Conservation (phyloP, 2,329 filamentous ascomycete genomes). For the Penicillium paneum region DNA sequence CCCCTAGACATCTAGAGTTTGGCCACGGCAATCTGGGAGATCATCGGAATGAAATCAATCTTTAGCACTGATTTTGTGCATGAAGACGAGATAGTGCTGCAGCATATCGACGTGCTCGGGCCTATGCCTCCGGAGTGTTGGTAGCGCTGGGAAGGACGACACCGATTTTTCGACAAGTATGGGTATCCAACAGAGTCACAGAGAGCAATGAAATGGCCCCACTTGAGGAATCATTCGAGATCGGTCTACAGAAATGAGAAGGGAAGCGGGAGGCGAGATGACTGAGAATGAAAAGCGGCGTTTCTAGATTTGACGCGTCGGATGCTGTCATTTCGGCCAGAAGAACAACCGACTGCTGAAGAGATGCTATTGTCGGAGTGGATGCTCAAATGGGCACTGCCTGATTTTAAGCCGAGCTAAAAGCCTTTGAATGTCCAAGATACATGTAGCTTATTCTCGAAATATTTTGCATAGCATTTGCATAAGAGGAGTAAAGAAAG, state of each 20-base stretch:
- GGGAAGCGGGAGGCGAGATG: slow-evolving; percentile 16
- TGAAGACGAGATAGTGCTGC: slow-evolving; percentile 18
- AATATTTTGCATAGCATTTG: no score
- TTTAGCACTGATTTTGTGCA: slow-evolving; percentile 16
- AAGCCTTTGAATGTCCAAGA: no score
- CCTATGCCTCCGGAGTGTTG: slow-evolving; percentile 20
- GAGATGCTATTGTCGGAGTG: no score
- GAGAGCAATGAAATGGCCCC: slow-evolving; percentile 15
- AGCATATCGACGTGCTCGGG: slow-evolving; percentile 25
- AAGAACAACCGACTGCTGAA: no score
- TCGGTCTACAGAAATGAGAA: slow-evolving; percentile 17
- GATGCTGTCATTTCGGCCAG: no score
- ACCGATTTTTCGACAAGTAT: slow-evolving; percentile 15
- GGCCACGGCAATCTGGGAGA: slow-evolving; percentile 26
- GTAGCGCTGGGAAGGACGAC: slow-evolving; percentile 14
- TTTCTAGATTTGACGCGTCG: no score
- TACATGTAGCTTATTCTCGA: no score
- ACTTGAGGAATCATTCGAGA: slow-evolving; percentile 28
- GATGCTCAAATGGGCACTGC: no score
- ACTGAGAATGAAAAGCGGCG: no score
- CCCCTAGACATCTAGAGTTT: slow-evolving; percentile 28
- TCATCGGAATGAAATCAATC: slow-evolving; percentile 26
- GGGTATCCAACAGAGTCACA: slow-evolving; percentile 11
- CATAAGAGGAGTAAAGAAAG: no score
- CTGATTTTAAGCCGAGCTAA: no score